Evolutionary conservation across 2,329 filamentous ascomycete genomes (phyloP), one percentile per base, ranked within the genome.

Genomic region (Colletotrichum cereale): DNA sequence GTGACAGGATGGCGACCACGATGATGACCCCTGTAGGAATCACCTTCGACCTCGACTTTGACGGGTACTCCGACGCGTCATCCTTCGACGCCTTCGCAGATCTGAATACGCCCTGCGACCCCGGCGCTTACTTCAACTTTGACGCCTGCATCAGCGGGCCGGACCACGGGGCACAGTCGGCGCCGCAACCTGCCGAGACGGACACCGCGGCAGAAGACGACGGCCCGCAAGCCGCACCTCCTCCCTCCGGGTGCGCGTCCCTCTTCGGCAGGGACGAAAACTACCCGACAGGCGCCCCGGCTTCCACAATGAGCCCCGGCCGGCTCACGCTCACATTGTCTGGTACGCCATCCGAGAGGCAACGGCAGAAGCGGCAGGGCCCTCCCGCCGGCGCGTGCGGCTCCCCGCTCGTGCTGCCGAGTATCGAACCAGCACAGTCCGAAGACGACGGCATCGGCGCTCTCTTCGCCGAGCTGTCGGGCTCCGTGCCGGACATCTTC

Each of bases 141-240:
- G 65, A 71, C 52, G 52, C 52, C 52, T 68, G 42, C 65, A 26
- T 47, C n/a, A 29, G 38, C 16, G 58, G 58, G 65, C 65, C 29
- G 58, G 68, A 12, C 44, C 58, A 58, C 11, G 42, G 48, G 21
- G 44, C 44, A 18, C 26, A 5, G 29, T 8, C 24, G 6, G 44
- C 44, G 2, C 5, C 29, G 16, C 62, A 36, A 34, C 5, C 21
- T 21, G 10, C 12, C 52, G 52, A 24, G 34, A 24, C 50, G 7
- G 26, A 38, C 29, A 34, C 31, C n/a, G 11, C 31, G 16, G 6
- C 7, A 8, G 18, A 8, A 34, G 31, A 34, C 31, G n/a, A 50
- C 34, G 47, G 44, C 14, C 34, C 8, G 21, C 58, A 31, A 14
- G 48, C 31, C 21, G 47, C 31, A 18, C 36, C 31, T n/a, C 58